Conservation (phyloP, 2,329 filamentous ascomycete species). For the Xylariaceae sp. region DNA sequence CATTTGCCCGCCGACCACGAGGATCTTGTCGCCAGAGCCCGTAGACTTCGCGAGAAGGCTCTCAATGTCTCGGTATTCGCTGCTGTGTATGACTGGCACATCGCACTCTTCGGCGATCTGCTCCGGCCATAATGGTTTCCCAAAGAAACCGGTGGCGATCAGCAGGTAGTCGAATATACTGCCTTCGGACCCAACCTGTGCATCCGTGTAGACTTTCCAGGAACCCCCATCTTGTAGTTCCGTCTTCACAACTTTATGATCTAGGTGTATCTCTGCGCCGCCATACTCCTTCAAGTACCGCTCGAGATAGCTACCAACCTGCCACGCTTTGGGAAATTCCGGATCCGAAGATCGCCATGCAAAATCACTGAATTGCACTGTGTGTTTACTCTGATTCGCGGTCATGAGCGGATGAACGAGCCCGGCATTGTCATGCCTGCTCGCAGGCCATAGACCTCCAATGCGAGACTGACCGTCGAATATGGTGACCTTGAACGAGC, state of each 20-base stretch:
- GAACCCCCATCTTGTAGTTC: slow-evolving; percentile 32
- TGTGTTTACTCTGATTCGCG: slow-evolving; percentile 73
- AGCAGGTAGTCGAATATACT: slow-evolving; percentile 67
- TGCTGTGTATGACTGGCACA: slow-evolving; percentile 63
- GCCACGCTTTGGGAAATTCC: slow-evolving; percentile 71
- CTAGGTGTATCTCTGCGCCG: slow-evolving; percentile 44
- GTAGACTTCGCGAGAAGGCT: slow-evolving; percentile 40
- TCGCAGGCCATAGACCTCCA: slow-evolving; percentile 73
- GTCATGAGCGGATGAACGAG: slow-evolving; percentile 64
- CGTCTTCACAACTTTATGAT: slow-evolving; percentile 42
- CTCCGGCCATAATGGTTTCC: slow-evolving; percentile 52
- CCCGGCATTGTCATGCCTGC: slow-evolving; percentile 44
- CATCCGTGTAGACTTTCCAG: slow-evolving; percentile 40
- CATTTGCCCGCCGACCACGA: slow-evolving; percentile 77
- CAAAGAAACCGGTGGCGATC: slow-evolving; percentile 74
- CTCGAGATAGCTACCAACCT: slow-evolving; percentile 69
- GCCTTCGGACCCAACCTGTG: slow-evolving; percentile 37
- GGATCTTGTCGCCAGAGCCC: slow-evolving; percentile 53
- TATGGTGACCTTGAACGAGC: slow-evolving; percentile 62
- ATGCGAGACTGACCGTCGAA: slow-evolving; percentile 64
- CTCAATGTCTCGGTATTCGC: slow-evolving; percentile 55
- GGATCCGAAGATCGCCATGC: slow-evolving; percentile 61
- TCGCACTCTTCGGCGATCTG: slow-evolving; percentile 33
- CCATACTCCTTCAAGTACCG: slow-evolving; percentile 58
- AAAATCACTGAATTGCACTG: slow-evolving; percentile 68